A percentile compares a stretch with the other conserved stretches of the same genome.
These are phyloP conservation scores for Apiospora pterosperma DNA, from an alignment of 2,329 filamentous ascomycete species.

Conservation along the genomic window DNA sequence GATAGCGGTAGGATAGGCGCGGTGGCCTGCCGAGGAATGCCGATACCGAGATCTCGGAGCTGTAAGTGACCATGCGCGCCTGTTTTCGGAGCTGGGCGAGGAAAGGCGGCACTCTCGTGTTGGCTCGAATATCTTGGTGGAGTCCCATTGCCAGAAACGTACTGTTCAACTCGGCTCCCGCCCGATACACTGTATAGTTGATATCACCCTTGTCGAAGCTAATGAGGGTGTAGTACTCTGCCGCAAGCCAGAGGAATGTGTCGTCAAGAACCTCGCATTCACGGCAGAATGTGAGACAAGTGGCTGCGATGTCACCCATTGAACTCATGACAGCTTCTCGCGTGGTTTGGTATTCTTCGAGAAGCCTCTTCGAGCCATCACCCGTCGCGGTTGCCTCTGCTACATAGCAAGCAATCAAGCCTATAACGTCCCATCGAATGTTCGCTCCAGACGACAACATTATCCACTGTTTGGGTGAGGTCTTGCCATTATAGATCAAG, in stretches of 20 bases:
- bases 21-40: constrained; percentile 31
- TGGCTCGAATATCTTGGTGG: constrained; percentile 26
- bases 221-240: constrained; percentile 21
- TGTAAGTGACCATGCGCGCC: constrained; percentile 22
- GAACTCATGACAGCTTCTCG: constrained; percentile 22
- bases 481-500: constrained; percentile 23
- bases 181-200: constrained; percentile 26
- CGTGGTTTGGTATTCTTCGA: constrained; percentile 22
- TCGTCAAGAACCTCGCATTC: constrained; percentile 30
- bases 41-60: constrained; percentile 25
- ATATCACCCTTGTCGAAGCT: constrained; percentile 23
- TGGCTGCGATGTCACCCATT: constrained; percentile 24
- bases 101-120: constrained; percentile 27
- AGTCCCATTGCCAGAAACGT: constrained; percentile 29
- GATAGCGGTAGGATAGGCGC: constrained; percentile 29
- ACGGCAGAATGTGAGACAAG: constrained; percentile 28
- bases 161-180: constrained; percentile 25
- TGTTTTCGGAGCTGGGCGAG: constrained; percentile 26
- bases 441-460: constrained; percentile 24
- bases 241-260: constrained; percentile 28
- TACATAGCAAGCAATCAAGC: constrained; percentile 25
- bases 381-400: constrained; percentile 24
- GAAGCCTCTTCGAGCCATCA: constrained; percentile 22
- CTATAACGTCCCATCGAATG: constrained; percentile 33
- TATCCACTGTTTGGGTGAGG: constrained; percentile 24